Percentiles rank a stretch among this genome's conserved stretches.
Conservation (phyloP, 441 rosid species). For the Metrosideros polymorpha region DNA sequence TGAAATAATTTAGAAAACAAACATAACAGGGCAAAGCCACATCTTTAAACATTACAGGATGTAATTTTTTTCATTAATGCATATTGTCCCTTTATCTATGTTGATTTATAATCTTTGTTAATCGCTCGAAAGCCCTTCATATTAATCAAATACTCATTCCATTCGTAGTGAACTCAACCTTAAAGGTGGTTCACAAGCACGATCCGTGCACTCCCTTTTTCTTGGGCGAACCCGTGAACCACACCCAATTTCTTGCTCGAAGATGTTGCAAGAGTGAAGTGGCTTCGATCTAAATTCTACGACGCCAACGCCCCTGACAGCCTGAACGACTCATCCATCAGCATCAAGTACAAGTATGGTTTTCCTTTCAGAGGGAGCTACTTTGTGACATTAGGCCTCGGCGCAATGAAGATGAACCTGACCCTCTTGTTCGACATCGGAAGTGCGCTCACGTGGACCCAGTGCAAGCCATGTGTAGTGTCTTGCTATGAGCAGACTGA, state of each 20-base stretch:
- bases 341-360: neutral
- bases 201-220: neutral
- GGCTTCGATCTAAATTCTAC: neutral
- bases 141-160: neutral
- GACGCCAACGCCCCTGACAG: no score
- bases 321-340: neutral
- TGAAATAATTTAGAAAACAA: no score
- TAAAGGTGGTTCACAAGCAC: neutral
- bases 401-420: conserved; percentile 8
- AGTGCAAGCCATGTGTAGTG: conserved; percentile 3
- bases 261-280: neutral
- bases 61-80: neutral
- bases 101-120: neutral
- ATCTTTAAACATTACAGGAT: neutral
- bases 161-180: neutral
- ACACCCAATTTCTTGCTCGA: neutral
- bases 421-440: conserved; percentile 23
- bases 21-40: neutral
- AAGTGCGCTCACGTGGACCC: conserved; percentile 17
- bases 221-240: neutral
- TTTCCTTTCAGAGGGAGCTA: neutral
- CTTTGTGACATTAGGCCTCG: conserved; percentile 11
- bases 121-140: neutral
- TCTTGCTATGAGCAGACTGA: neutral
- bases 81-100: neutral